Conservation (phyloP, 2,329 filamentous ascomycete species). For the Exophiala oligosperma region DNA sequence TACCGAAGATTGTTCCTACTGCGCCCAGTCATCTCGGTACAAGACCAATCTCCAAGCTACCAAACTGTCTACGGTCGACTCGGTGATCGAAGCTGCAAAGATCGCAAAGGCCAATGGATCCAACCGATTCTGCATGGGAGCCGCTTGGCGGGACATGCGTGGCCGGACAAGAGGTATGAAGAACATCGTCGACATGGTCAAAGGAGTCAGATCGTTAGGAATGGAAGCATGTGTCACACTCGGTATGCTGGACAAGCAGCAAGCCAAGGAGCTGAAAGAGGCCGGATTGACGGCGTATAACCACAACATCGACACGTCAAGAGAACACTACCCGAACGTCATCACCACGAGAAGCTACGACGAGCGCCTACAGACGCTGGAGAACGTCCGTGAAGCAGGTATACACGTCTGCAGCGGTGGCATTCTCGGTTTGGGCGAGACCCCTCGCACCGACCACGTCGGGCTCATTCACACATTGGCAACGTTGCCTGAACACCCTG, state of each 20-base stretch:
- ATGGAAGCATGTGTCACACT: constrained; percentile 95
- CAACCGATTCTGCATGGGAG: constrained; percentile 93
- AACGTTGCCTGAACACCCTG: constrained; percentile 77
- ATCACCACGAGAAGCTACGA: constrained; percentile 87
- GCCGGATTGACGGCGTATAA: constrained; percentile 90
- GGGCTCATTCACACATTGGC: constrained; percentile 81
- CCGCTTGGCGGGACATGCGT: constrained; percentile 91
- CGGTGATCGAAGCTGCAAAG: constrained; percentile 75
- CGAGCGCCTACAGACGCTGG: constrained; percentile 77
- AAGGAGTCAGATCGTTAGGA: constrained; percentile 74
- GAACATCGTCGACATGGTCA: constrained; percentile 84
- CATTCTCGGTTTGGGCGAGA: constrained; percentile 82
- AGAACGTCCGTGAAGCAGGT: constrained; percentile 78
- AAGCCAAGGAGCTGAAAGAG: constrained; percentile 78
- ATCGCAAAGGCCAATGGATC: constrained; percentile 79
- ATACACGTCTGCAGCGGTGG: constrained; percentile 90
- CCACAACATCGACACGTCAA: constrained; percentile 88
- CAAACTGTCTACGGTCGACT: constrained; percentile 71
- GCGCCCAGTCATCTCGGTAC: constrained; percentile 83
- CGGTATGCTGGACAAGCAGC: constrained; percentile 81
- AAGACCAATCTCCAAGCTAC: constrained; percentile 74
- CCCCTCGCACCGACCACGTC: constrained; percentile 69
- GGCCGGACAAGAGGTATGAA: constrained; percentile 79
- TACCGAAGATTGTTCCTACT: constrained; percentile 91
- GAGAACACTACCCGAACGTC: constrained; percentile 79